phyloP scores from a whole-genome alignment of 306 rosid species.

The Quercus suber region DNA sequence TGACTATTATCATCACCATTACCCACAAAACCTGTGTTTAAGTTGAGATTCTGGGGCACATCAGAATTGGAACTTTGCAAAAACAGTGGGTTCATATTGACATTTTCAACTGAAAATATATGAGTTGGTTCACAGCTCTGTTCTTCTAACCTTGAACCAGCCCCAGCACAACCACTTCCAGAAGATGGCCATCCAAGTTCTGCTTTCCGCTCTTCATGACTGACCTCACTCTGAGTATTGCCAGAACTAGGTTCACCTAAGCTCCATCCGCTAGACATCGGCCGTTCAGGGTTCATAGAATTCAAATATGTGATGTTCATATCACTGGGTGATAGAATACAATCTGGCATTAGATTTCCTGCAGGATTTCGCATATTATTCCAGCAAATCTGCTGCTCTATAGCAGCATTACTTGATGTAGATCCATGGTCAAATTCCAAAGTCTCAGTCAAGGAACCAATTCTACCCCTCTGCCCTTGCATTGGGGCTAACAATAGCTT shows the following conservation, averaged over 20 bases:
- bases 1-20: conserved; percentile 37
- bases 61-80: conserved; percentile 51
- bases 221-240: conserved; percentile 42
- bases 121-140: conserved; percentile 48
- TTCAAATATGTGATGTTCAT: conserved; percentile 52
- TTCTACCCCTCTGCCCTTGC: conserved; percentile 95
- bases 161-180: conserved; percentile 36
- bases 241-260: conserved; percentile 87
- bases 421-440: conserved; percentile 84
- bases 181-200: conserved; percentile 78
- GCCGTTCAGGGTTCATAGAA: conserved; percentile 58
- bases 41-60: conserved; percentile 51
- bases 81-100: conserved; percentile 45
- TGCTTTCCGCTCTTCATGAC: conserved; percentile 56
- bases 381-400: conserved; percentile 73
- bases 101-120: conserved; percentile 47
- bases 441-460: conserved; percentile 77
- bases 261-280: conserved; percentile 70
- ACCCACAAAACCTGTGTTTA: conserved; percentile 58
- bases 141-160: conserved; percentile 57
- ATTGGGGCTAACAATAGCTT: conserved; percentile 44
- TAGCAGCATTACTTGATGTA: conserved; percentile 48
- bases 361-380: conserved; percentile 53
- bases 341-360: conserved; percentile 59
- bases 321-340: conserved; percentile 51